These are phyloP conservation scores for Acanthamoeba triangularis DNA, from an alignment of 208 protist genomes.

Conservation along the genomic window DNA sequence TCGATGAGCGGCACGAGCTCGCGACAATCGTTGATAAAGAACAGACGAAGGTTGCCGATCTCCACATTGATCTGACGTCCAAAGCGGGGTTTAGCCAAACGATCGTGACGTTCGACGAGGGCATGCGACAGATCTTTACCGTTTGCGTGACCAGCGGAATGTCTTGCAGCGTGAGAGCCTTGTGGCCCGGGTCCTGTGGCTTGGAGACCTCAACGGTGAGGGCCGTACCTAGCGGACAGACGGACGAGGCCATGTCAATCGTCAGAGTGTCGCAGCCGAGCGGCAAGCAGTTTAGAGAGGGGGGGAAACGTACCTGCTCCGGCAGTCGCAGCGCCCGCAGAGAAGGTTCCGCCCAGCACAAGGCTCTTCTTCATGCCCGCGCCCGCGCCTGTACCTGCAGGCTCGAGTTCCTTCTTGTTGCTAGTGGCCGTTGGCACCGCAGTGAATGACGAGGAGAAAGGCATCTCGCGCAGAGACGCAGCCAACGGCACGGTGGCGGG, in stretches of 20 bases:
- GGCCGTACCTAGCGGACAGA: not conserved
- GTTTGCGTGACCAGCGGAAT: conserved; percentile 40
- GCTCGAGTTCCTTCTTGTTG: not conserved
- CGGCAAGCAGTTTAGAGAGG: too few relatives aligned
- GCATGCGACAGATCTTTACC: not conserved
- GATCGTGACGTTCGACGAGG: too few relatives aligned
- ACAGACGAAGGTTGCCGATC: conserved; percentile 50
- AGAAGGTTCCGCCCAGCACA: conserved; percentile 24
- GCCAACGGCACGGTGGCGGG: not conserved
- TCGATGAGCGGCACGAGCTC: conserved; percentile 62
- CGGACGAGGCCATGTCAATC: too few relatives aligned
- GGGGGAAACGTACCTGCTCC: not conserved
- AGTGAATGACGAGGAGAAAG: not conserved
- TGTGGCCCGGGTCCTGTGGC: not conserved
- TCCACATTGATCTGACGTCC: conserved; percentile 40
- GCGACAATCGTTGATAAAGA: conserved; percentile 76
- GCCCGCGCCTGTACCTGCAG: not conserved
- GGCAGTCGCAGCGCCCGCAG: not conserved
- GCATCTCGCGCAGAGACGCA: not conserved
- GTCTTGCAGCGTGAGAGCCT: conserved; percentile 13
- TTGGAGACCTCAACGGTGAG: not conserved
- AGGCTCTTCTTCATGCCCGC: not conserved
- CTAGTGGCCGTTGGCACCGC: not conserved
- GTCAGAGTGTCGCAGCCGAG: too few relatives aligned
- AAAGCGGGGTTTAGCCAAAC: not conserved